phyloP scores from a whole-genome alignment of 2,329 filamentous ascomycete species.

The Colletotrichum sp. region DNA sequence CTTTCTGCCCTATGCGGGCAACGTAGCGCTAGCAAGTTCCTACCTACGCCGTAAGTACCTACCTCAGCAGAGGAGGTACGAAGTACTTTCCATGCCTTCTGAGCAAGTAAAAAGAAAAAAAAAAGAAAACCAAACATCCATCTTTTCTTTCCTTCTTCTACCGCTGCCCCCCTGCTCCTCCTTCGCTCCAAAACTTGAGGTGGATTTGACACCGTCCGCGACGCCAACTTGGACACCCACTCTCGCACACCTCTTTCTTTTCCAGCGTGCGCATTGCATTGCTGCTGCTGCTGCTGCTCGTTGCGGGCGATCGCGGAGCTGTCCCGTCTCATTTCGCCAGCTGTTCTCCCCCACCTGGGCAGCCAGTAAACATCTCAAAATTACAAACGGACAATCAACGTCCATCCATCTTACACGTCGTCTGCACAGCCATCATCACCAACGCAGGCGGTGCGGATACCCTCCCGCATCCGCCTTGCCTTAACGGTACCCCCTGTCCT shows the following conservation, averaged over 20 bases:
- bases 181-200: not conserved
- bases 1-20: not conserved
- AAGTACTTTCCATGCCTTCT: not conserved
- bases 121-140: not conserved
- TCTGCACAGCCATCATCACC: not conserved
- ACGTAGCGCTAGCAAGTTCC: not conserved
- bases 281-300: not conserved
- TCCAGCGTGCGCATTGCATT: not conserved
- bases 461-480: not conserved
- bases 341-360: not conserved
- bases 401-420: not conserved
- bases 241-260: not conserved
- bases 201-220: not conserved
- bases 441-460: not conserved
- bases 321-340: not conserved
- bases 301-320: not conserved
- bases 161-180: not conserved
- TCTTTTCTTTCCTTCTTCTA: not conserved
- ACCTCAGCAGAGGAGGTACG: not conserved
- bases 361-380: not conserved
- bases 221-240: not conserved
- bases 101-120: not conserved
- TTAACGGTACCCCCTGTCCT: not conserved
- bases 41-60: not conserved
- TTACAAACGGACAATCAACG: not conserved